Percentiles rank a stretch among this genome's conserved stretches.
phyloP scores from a whole-genome alignment of 2,329 filamentous ascomycete genomes.

The Exserohilum rostratum region DNA sequence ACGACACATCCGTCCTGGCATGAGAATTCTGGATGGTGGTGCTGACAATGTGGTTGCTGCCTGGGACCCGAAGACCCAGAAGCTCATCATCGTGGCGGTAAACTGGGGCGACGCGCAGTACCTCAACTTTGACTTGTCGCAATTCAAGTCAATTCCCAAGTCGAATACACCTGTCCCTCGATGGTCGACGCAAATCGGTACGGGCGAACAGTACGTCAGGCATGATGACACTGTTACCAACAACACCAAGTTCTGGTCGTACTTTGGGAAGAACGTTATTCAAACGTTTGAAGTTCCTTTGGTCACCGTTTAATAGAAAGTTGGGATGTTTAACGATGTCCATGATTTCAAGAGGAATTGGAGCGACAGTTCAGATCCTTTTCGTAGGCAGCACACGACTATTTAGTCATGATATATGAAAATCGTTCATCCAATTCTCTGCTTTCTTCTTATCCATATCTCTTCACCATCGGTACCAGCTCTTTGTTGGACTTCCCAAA shows the following conservation, averaged over 20 bases:
- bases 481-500: constrained; percentile 67
- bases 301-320: too few species aligned
- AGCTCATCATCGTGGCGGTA: constrained; percentile 9
- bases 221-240: constrained; percentile 6
- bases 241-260: constrained; percentile 10
- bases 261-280: constrained; percentile 11
- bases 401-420: background rate
- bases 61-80: constrained; percentile 9
- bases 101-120: constrained; percentile 12
- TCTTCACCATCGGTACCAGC: constrained; percentile 13
- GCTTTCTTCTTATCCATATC: constrained; percentile 45
- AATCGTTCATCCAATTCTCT: constrained; percentile 31
- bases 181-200: constrained; percentile 11
- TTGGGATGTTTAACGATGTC: too few species aligned
- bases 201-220: constrained; percentile 10
- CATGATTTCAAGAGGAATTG: too few species aligned
- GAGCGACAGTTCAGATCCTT: background rate
- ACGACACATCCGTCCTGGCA: constrained; percentile 11
- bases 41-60: constrained; percentile 10
- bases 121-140: constrained; percentile 13
- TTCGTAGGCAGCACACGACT: background rate
- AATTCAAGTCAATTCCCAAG: constrained; percentile 4
- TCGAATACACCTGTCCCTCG: constrained; percentile 5
- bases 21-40: constrained; percentile 12
- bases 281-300: constrained; percentile 16